A percentile compares a stretch with the other conserved stretches of the same genome.
These are phyloP conservation scores for Lagenidium sp. DNA, from an alignment of 352 stramenopile species.

Conservation along the genomic window DNA sequence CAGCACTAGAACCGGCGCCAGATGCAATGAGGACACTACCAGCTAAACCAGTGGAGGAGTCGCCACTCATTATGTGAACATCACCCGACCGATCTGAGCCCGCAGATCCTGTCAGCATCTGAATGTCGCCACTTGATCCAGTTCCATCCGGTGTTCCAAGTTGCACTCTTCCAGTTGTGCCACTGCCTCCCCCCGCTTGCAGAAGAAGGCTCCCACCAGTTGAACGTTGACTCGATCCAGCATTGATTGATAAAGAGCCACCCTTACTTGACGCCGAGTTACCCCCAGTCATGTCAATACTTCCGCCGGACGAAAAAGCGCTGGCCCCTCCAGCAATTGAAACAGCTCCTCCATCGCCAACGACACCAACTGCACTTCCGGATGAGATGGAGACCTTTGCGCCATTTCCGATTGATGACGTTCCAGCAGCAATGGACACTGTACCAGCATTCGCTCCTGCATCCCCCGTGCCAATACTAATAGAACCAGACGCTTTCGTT, in stretches of 20 bases:
- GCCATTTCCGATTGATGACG: conserved; percentile 13
- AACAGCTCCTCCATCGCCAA: conserved; percentile 1
- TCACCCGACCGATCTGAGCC: not conserved
- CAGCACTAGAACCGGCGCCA: not conserved
- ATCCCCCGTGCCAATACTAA: conserved; percentile 17
- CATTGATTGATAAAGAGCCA: too few relatives aligned
- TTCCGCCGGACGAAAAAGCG: too few relatives aligned
- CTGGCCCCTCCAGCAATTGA: conserved; percentile 1
- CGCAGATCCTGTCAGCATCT: not conserved
- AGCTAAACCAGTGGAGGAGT: conserved; percentile 1
- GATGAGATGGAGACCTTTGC: conserved; percentile 22
- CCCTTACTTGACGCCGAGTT: too few relatives aligned
- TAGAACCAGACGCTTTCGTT: conserved; percentile 17
- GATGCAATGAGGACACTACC: conserved; percentile 3
- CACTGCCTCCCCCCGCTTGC: too few relatives aligned
- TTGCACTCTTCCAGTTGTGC: too few relatives aligned
- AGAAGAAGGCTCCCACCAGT: too few relatives aligned
- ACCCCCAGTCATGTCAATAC: too few relatives aligned
- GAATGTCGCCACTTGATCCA: conserved; percentile 2
- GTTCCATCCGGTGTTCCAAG: not conserved
- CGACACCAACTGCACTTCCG: conserved; percentile 5
- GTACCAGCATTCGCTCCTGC: conserved; percentile 13
- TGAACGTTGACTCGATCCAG: too few relatives aligned
- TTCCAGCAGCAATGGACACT: conserved; percentile 17
- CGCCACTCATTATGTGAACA: not conserved